A percentile compares a stretch with the other conserved stretches of the same genome.
These are phyloP conservation scores for Ambrosia artemisiifolia DNA, from an alignment of 129 eudicot genomes.

Conservation along the genomic window DNA sequence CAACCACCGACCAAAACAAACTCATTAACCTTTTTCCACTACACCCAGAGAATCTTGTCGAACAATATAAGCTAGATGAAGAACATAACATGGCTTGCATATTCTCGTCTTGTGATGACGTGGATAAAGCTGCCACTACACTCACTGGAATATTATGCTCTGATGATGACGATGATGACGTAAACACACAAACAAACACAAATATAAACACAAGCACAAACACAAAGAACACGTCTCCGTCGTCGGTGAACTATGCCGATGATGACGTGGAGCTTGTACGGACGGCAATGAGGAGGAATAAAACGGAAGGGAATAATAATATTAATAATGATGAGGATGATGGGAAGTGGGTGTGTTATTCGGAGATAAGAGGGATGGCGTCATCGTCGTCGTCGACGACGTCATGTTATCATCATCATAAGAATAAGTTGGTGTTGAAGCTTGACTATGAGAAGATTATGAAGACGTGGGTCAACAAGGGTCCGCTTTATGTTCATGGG, in stretches of 20 bases:
- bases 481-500: conserved; percentile 41
- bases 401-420: conserved; percentile 14
- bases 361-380: conserved; percentile 36
- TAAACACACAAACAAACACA: too few species aligned
- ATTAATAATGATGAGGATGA: conserved; percentile 26
- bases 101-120: conserved; percentile 49
- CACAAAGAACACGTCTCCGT: conserved; percentile 38
- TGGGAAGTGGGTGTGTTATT: conserved; percentile 74
- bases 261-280: conserved; percentile 54
- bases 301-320: conserved; percentile 25
- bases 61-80: conserved; percentile 39
- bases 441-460: conserved; percentile 68
- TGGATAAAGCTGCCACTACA: conserved; percentile 57
- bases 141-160: conserved; percentile 54
- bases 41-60: conserved; percentile 57
- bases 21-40: conserved; percentile 61
- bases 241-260: conserved; percentile 49
- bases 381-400: conserved; percentile 29
- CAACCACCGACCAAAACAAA: not conserved
- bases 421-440: conserved; percentile 48
- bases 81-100: conserved; percentile 48
- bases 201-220: not conserved
- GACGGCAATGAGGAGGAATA: conserved; percentile 80
- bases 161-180: conserved; percentile 14
- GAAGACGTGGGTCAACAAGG: conserved; percentile 76